Conservation (phyloP, 148 eudicot species). For the Diospyros lotus region DNA sequence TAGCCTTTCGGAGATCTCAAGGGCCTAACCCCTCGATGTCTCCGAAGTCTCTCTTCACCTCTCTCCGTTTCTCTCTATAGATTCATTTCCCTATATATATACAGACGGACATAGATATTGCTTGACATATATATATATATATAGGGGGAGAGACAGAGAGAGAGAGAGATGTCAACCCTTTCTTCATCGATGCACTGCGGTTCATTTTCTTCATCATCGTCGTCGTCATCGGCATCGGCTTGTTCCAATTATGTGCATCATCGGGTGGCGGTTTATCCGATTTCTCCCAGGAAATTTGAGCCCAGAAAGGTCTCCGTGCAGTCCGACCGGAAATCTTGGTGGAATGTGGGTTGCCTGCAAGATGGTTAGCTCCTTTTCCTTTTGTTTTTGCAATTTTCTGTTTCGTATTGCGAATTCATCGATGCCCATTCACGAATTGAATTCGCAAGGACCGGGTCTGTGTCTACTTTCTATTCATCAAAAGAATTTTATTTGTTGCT, state of each 20-base stretch:
- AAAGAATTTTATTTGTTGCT: no score
- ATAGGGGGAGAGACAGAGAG: background rate
- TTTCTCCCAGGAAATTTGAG: constrained; percentile 17
- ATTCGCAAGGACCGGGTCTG: background rate
- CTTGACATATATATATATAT: background rate
- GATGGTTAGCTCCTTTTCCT: constrained; percentile 43
- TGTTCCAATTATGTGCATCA: constrained; percentile 33
- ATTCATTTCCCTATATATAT: background rate
- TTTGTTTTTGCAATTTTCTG: background rate
- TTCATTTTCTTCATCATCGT: constrained; percentile 27
- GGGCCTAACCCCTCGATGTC: constrained; percentile 47
- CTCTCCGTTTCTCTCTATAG: background rate
- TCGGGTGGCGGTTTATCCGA: constrained; percentile 25
- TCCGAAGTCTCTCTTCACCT: constrained; percentile 30
- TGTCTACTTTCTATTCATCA: background rate
- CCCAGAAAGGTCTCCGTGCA: constrained; percentile 24
- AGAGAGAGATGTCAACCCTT: constrained; percentile 41
- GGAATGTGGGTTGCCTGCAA: constrained; percentile 42
- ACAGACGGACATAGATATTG: background rate
- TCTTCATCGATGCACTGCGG: constrained; percentile 39
- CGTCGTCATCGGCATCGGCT: constrained; percentile 13
- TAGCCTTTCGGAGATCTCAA: constrained; percentile 50
- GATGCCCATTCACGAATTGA: background rate
- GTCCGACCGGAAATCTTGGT: constrained; percentile 11
- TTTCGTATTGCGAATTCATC: background rate